Conservation (phyloP, 139 green algal species). For the Haematococcus sp. region DNA sequence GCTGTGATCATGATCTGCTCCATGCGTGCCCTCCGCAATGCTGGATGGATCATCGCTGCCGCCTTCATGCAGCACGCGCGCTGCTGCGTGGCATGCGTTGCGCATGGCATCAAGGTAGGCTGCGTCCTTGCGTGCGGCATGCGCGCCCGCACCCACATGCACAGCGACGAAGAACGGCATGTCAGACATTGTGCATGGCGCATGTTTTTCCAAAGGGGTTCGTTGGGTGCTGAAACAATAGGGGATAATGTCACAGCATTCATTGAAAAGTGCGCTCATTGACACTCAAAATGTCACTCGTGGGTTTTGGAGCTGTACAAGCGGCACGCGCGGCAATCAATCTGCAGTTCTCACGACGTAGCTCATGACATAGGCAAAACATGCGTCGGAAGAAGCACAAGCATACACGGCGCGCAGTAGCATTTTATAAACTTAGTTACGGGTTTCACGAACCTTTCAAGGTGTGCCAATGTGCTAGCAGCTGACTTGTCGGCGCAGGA, state of each 20-base stretch:
- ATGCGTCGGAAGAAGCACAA: constrained; percentile 83
- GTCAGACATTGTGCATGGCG: not conserved
- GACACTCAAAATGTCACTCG: too few species aligned
- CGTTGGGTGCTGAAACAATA: too few species aligned
- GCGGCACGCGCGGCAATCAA: too few species aligned
- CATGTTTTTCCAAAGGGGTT: too few species aligned
- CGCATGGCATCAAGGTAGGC: not conserved
- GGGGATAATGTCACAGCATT: too few species aligned
- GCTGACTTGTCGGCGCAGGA: too few species aligned
- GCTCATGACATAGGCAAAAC: not conserved
- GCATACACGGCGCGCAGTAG: constrained; percentile 48
- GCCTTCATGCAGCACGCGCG: not conserved
- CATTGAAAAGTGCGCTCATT: too few species aligned
- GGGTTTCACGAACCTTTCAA: constrained; percentile 76
- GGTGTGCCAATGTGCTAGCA: constrained; percentile 12
- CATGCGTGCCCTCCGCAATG: not conserved
- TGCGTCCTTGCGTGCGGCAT: not conserved
- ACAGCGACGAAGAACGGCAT: constrained; percentile 2
- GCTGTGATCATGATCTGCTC: too few species aligned
- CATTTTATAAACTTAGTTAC: constrained; percentile 69
- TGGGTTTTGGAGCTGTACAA: too few species aligned
- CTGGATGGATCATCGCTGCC: not conserved
- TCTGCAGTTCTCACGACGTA: too few species aligned
- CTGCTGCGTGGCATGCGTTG: not conserved
- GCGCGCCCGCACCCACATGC: constrained; percentile 3